Percentiles rank a stretch among this genome's conserved stretches.
These are phyloP conservation scores for Tetrahymena borealis DNA, from an alignment of 73 alveolate species.

Conservation along the genomic window DNA sequence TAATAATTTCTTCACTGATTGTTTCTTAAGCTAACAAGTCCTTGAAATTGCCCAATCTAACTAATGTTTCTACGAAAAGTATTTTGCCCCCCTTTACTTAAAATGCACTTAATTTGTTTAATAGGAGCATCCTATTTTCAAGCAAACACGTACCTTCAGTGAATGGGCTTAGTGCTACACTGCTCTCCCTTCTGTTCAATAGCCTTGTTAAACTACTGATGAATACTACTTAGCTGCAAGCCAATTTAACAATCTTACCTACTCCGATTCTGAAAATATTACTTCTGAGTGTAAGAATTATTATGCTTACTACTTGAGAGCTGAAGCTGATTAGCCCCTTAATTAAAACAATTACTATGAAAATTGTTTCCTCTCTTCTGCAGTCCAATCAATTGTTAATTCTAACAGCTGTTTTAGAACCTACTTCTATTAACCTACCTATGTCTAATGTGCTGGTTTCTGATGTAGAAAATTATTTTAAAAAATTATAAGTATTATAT, in stretches of 20 bases:
- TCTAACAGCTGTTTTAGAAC: background rate
- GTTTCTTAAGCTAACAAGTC: background rate
- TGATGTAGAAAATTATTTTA: background rate
- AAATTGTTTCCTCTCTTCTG: background rate
- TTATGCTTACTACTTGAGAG: background rate
- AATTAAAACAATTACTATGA: background rate
- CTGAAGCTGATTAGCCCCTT: background rate
- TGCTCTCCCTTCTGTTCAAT: background rate
- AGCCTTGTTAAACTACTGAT: background rate
- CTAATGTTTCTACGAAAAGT: background rate
- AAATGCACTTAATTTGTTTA: background rate
- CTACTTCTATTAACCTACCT: background rate
- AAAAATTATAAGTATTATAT: background rate
- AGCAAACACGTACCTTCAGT: background rate
- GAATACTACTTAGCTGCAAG: background rate
- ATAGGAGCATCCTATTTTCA: no score
- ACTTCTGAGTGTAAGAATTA: background rate
- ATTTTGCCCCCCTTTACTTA: background rate
- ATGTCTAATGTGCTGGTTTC: background rate
- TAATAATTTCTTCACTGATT: background rate
- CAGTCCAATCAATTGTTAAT: background rate
- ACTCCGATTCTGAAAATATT: background rate
- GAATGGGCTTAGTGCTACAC: background rate
- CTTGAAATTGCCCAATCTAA: background rate
- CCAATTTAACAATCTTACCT: background rate